These are phyloP conservation scores for Pseudozyma hubeiensis DNA, from an alignment of 1,284 basidiomycete genomes.

Conservation along the genomic window DNA sequence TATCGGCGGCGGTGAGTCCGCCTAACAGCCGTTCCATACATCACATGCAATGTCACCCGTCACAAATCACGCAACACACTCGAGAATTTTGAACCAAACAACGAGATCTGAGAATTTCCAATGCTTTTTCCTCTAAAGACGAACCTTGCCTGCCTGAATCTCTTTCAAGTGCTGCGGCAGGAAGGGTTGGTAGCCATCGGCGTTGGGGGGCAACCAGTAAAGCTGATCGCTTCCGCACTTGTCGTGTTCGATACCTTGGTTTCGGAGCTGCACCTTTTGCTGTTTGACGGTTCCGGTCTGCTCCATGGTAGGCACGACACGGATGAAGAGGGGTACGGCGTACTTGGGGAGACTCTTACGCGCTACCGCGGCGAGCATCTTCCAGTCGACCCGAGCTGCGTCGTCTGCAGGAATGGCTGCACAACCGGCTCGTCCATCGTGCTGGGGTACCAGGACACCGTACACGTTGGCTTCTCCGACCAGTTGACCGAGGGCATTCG, in stretches of 20 bases:
- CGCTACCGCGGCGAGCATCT: conserved; percentile 56
- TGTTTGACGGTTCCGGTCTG: conserved; percentile 67
- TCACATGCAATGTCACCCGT: too few relatives aligned
- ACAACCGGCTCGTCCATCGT: conserved; percentile 69
- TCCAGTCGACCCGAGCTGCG: conserved; percentile 51
- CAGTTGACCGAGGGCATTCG: conserved; percentile 62
- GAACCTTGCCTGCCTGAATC: conserved; percentile 56
- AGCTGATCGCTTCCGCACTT: conserved; percentile 52
- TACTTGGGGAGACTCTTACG: conserved; percentile 65
- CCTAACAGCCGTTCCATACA: not conserved
- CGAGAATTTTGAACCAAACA: not conserved
- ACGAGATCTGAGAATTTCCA: not conserved
- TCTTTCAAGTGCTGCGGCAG: conserved; percentile 42
- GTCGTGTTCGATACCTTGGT: conserved; percentile 67
- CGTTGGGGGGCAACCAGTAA: conserved; percentile 60
- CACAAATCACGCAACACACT: too few relatives aligned
- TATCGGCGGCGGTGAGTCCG: conserved; percentile 20
- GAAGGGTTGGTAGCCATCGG: conserved; percentile 57
- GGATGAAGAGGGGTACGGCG: conserved; percentile 68
- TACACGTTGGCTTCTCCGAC: conserved; percentile 68
- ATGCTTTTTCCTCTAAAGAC: conserved; percentile 33
- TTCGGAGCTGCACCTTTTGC: conserved; percentile 64
- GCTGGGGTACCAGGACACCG: conserved; percentile 67
- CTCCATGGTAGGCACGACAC: conserved; percentile 64
- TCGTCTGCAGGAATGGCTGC: conserved; percentile 64